phyloP scores from a whole-genome alignment of 345 rosid genomes.

The Brassica incana region DNA sequence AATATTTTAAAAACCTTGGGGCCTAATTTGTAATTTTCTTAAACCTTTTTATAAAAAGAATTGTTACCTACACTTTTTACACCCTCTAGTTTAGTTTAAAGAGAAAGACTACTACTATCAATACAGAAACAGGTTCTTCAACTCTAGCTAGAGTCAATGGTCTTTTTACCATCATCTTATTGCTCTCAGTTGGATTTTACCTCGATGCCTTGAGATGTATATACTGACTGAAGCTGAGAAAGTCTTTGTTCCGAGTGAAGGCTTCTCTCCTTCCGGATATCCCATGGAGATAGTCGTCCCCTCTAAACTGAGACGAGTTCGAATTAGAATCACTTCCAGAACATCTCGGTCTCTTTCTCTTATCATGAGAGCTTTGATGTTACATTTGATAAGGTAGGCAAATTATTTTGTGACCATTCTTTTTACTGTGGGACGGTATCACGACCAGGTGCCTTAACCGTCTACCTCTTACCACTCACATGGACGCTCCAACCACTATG shows the following conservation, averaged over 20 bases:
- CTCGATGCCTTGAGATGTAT: neutral
- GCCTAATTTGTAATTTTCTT: neutral
- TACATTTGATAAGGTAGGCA: neutral
- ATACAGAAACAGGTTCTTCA: too few relatives aligned
- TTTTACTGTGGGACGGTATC: neutral
- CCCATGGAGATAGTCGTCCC: neutral
- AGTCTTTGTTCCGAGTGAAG: neutral
- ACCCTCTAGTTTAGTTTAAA: too few relatives aligned
- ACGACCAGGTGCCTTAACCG: neutral
- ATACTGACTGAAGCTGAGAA: neutral
- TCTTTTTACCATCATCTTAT: neutral
- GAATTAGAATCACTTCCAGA: neutral
- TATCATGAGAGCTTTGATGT: neutral
- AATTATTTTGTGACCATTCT: neutral
- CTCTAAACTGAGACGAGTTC: neutral
- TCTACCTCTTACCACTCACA: neutral
- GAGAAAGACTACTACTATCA: too few relatives aligned
- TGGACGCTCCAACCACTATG: neutral
- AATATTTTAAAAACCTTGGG: neutral
- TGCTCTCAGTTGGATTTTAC: neutral
- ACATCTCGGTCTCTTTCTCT: neutral
- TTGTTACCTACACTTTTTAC: too few relatives aligned
- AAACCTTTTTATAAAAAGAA: neutral
- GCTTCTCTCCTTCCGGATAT: neutral
- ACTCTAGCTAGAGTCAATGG: slow-evolving; percentile 17